phyloP scores from a whole-genome alignment of 2,329 filamentous ascomycete species.

The Claviceps humidiphila region DNA sequence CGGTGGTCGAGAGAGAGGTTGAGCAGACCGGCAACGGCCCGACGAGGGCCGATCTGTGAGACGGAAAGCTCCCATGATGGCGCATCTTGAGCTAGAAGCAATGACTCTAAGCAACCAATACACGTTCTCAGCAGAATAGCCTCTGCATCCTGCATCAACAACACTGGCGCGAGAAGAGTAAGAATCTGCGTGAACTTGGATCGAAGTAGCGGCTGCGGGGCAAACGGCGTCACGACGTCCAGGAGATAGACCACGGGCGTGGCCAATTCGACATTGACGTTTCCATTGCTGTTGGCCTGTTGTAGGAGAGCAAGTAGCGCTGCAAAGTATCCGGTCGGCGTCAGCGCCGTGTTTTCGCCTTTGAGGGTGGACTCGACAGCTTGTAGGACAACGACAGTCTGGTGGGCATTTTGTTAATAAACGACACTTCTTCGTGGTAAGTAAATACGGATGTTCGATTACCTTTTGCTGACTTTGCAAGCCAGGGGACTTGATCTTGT shows the following conservation, averaged over 20 bases:
- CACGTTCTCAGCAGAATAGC: slow-evolving; percentile 75
- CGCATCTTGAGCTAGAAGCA: slow-evolving; percentile 78
- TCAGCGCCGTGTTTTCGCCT: slow-evolving; percentile 71
- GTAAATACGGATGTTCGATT: slow-evolving; percentile 13
- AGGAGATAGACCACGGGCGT: slow-evolving; percentile 89
- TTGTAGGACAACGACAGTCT: slow-evolving; percentile 77
- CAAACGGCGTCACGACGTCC: slow-evolving; percentile 76
- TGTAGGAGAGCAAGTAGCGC: slow-evolving; percentile 81
- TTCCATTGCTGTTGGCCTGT: slow-evolving; percentile 56
- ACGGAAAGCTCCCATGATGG: slow-evolving; percentile 78
- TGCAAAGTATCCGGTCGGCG: slow-evolving; percentile 86
- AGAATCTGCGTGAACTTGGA: slow-evolving; percentile 94
- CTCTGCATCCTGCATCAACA: slow-evolving; percentile 70
- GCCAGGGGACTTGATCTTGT: slow-evolving; percentile 94
- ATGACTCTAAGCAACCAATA: slow-evolving; percentile 85
- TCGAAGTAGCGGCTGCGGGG: slow-evolving; percentile 75
- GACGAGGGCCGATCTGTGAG: slow-evolving; percentile 69
- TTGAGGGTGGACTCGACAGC: slow-evolving; percentile 88
- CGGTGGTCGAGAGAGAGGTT: slow-evolving; percentile 73
- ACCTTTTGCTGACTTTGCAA: slow-evolving; percentile 92
- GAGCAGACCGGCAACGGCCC: slow-evolving; percentile 76
- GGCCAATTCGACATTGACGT: slow-evolving; percentile 68
- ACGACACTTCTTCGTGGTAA: background rate
- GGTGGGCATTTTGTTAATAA: slow-evolving; percentile 1
- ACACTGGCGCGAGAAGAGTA: slow-evolving; percentile 67